Percentiles rank a stretch among this genome's conserved stretches.
Conservation (phyloP, 805 yeast species). For the Candida methanosorbosa region DNA sequence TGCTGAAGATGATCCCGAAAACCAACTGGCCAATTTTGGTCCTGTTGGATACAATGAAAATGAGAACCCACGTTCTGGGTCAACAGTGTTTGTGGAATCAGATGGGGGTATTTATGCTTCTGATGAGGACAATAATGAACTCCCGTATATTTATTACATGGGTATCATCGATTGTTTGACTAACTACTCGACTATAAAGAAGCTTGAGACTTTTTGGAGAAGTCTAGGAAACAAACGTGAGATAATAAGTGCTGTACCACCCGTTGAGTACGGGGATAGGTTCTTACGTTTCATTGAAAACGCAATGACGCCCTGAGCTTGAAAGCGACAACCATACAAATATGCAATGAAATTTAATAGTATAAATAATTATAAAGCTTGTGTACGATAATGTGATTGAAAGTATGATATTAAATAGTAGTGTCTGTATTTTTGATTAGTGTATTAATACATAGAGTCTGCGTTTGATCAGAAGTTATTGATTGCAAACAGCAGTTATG, state of each 20-base stretch:
- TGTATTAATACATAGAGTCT: no score
- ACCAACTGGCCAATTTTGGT: slow-evolving; percentile 13
- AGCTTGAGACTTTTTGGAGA: slow-evolving; percentile 81
- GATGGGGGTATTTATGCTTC: slow-evolving; percentile 84
- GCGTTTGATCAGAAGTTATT: no score
- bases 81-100: slow-evolving; percentile 12
- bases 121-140: slow-evolving; percentile 49
- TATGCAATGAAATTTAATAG: no score
- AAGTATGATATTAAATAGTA: no score
- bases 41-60: slow-evolving; percentile 17
- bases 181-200: slow-evolving; percentile 62
- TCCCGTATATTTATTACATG: slow-evolving; percentile 69
- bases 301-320: slow-evolving; percentile 4
- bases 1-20: slow-evolving; percentile 23
- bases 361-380: no score
- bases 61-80: slow-evolving; percentile 7
- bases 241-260: slow-evolving; percentile 83
- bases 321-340: no score
- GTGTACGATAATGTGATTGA: no score
- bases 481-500: no score
- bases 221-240: slow-evolving; percentile 58
- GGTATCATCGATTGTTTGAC: slow-evolving; percentile 95
- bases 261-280: slow-evolving; percentile 82
- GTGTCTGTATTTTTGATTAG: no score
- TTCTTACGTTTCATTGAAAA: slow-evolving; percentile 59